Conservation (phyloP, 495 filamentous ascomycete species). For the Penicillium macrosclerotiorum region DNA sequence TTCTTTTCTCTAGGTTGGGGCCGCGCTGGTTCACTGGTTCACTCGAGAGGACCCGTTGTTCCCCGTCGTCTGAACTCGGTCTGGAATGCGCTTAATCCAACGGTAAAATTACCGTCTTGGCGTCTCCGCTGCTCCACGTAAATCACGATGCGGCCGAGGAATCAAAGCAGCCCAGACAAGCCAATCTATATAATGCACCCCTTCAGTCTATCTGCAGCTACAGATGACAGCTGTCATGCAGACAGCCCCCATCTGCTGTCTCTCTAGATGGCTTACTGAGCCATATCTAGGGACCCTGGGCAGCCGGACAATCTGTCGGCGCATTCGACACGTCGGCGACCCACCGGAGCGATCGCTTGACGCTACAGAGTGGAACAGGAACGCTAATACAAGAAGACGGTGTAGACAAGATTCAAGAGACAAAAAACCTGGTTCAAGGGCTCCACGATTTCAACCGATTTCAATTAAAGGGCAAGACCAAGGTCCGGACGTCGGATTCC, state of each 20-base stretch:
- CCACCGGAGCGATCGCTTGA: conserved; percentile 15
- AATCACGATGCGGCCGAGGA: no score
- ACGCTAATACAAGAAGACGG: conserved; percentile 12
- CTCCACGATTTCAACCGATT: neutral
- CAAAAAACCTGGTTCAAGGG: neutral
- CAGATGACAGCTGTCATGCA: no score
- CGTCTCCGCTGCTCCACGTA: neutral
- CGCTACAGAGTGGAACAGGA: neutral
- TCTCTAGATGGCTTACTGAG: no score
- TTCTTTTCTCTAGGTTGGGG: conserved; percentile 2
- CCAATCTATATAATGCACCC: conserved; percentile 1
- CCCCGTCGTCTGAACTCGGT: conserved; percentile 24
- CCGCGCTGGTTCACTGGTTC: conserved; percentile 17
- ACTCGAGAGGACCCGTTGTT: no score
- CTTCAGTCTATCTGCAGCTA: neutral
- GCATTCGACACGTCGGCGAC: conserved; percentile 26
- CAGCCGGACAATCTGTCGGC: conserved; percentile 3
- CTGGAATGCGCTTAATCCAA: conserved; percentile 27
- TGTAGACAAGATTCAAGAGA: neutral
- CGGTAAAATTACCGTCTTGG: conserved; percentile 28
- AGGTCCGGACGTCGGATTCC: no score
- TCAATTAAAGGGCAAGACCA: neutral
- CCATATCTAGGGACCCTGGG: no score
- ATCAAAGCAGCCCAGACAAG: conserved; percentile 2
- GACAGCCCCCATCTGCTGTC: no score